These are phyloP conservation scores for Gonapodya prolifera DNA, from an alignment of 192 early-diverging fungal genomes.

Conservation along the genomic window DNA sequence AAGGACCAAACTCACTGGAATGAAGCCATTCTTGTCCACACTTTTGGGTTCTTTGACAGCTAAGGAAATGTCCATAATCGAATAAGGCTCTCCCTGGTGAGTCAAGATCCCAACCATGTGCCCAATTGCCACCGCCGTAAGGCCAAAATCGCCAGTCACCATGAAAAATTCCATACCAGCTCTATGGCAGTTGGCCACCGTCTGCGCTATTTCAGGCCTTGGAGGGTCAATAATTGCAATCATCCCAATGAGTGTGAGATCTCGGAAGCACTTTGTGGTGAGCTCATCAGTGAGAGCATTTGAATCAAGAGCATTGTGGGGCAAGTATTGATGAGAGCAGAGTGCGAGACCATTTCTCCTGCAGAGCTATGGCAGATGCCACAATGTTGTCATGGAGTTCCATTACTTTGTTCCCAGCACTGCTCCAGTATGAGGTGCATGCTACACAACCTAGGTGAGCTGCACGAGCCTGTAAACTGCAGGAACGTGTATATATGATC, in stretches of 20 bases:
- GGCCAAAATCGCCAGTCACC: conserved; percentile 68
- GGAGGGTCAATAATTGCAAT: conserved; percentile 72
- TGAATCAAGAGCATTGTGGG: neutral
- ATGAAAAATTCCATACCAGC: conserved; percentile 69
- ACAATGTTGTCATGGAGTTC: conserved; percentile 22
- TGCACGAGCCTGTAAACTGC: no score
- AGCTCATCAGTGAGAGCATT: neutral
- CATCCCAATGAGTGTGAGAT: conserved; percentile 57
- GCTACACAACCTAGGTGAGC: no score
- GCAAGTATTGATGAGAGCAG: conserved; percentile 3
- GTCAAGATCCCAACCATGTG: conserved; percentile 65
- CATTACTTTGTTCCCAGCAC: conserved; percentile 20
- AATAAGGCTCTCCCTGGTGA: neutral
- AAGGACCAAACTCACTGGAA: neutral
- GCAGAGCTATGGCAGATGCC: conserved; percentile 21
- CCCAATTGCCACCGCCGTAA: conserved; percentile 69
- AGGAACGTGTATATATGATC: no score
- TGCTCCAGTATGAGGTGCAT: conserved; percentile 57
- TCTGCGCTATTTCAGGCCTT: conserved; percentile 50
- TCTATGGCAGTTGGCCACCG: conserved; percentile 40
- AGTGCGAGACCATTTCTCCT: conserved; percentile 37
- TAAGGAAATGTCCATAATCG: neutral
- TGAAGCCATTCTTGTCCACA: neutral
- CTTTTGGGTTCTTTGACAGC: neutral
- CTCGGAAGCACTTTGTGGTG: conserved; percentile 8